Base-by-base conservation (phyloP, 768 basidiomycete genomes). In the Fomitopsis pulvina region DNA sequence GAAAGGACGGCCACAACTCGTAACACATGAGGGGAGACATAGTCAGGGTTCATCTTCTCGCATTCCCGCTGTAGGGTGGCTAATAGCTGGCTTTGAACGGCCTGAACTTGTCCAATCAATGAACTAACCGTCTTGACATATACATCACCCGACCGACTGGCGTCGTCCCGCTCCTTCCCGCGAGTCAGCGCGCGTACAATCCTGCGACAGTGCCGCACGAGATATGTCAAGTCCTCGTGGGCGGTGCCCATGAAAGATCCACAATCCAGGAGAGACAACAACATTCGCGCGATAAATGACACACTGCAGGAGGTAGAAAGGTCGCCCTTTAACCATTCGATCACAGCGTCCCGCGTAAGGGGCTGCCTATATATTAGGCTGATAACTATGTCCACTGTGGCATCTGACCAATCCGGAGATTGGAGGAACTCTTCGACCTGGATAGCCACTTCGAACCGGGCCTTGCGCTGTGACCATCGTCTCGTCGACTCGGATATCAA, bases 291-390 rank as follows among this genome's bases (percentile, higher is more conserved):
- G 11, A 66, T 58, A 21, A 61, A 51, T 4, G 32, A 9, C 0
- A 41, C 42, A 9, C 30, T 37, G 21, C 49, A 57, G 9, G 26
- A 14, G 4, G 52, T 32, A 7, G 59, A 53, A 0, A 54, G 44
- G 0, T 47, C 32, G n/a, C 53, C 52, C 14, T 54, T 48, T 7
- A 68, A 51, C 58, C 64, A 66, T 7, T 41, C 30, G 26, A 47
- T 20, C 30, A 53, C 52, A 0, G 44, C 3, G 2, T 22, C 2
- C 18, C 59, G 18, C 0, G 52, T 37, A 2, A 47, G 25, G 7
- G 47, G 42, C 12, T 52, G 47, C 12, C 48, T 43, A 38, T 65
- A 65, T 14, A 59, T 30, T 9, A 60, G 40, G n/a, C 41, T 49
- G 14, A 48, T 21, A 32, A 60, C 32, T 39, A 64, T 60, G 24